Conservation (phyloP, 495 filamentous ascomycete species). For the Terfezia claveryi region DNA sequence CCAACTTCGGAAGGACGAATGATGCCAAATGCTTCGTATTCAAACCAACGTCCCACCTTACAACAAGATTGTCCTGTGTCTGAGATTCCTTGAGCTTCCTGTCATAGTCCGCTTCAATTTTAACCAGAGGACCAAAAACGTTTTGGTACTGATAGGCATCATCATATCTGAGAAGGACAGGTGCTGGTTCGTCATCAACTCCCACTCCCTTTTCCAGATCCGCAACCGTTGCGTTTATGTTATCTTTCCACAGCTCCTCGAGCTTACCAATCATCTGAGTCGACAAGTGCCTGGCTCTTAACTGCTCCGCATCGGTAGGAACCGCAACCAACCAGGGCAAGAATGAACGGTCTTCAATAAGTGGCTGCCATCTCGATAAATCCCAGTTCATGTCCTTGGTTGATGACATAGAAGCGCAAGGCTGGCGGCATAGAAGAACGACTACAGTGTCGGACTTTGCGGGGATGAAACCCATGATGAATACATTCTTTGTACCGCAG, state of each 20-base stretch:
- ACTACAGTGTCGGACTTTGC: conserved; percentile 97
- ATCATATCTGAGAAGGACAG: conserved; percentile 84
- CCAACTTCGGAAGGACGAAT: conserved; percentile 89
- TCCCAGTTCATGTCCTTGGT: conserved; percentile 99
- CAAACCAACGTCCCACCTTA: conserved; percentile 87
- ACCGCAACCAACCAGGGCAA: conserved; percentile 78
- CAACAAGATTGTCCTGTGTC: conserved; percentile 79
- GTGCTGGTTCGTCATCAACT: conserved; percentile 84
- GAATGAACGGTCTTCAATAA: conserved; percentile 94
- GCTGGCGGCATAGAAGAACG: conserved; percentile 87
- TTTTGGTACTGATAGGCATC: conserved; percentile 99
- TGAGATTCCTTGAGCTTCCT: conserved; percentile 97
- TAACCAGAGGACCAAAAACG: conserved; percentile 91
- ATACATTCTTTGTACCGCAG: conserved; percentile 97
- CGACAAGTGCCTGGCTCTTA: conserved; percentile 79
- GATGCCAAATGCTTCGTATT: conserved; percentile 97
- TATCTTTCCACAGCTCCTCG: conserved; percentile 98
- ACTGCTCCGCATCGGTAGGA: conserved; percentile 84
- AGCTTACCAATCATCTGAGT: conserved; percentile 91
- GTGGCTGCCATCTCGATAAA: conserved; percentile 87
- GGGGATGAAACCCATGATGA: conserved; percentile 98
- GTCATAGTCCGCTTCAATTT: conserved; percentile 99
- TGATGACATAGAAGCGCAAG: conserved; percentile 79
- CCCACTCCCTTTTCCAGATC: conserved; percentile 86
- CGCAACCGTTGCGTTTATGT: conserved; percentile 65